Conservation (phyloP, 768 basidiomycete species). For the Daedalea quercina region DNA sequence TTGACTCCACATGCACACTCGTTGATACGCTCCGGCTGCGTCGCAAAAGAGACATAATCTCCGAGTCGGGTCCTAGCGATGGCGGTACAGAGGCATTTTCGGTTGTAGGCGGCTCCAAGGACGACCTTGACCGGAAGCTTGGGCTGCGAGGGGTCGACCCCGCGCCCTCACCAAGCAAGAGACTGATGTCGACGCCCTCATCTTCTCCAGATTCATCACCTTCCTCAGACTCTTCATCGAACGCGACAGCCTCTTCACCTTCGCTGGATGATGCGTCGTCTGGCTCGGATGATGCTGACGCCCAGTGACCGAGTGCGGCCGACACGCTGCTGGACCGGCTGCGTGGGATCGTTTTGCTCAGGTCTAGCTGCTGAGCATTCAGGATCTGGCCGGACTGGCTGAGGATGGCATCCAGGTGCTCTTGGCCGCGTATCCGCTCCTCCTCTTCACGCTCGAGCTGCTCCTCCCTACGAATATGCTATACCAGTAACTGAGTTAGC, state of each 20-base stretch:
- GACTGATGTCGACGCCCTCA: background rate
- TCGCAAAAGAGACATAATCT: background rate
- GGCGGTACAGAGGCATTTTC: background rate
- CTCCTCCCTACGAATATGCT: slow-evolving; percentile 74
- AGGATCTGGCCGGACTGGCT: slow-evolving; percentile 84
- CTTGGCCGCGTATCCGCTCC: slow-evolving; percentile 70
- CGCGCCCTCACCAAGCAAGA: background rate
- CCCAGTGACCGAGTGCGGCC: slow-evolving; percentile 13
- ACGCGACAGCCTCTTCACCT: slow-evolving; percentile 21
- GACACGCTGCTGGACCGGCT: slow-evolving; percentile 50
- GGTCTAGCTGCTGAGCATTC: slow-evolving; percentile 73
- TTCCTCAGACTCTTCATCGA: slow-evolving; percentile 29
- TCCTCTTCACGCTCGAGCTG: slow-evolving; percentile 63
- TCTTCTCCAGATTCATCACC: slow-evolving; percentile 4
- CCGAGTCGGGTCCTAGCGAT: background rate
- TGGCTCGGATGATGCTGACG: slow-evolving; percentile 16
- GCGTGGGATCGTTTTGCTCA: slow-evolving; percentile 40
- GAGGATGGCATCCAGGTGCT: slow-evolving; percentile 85
- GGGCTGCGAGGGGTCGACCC: background rate
- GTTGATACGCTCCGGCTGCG: too few species aligned
- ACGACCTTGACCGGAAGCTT: background rate
- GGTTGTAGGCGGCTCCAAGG: background rate
- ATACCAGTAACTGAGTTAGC: background rate
- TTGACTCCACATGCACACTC: too few species aligned
- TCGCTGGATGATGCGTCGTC: slow-evolving; percentile 24